Evolutionary conservation across 306 rosid genomes (phyloP).

Genomic region (Cyclanthera cordifolia): DNA sequence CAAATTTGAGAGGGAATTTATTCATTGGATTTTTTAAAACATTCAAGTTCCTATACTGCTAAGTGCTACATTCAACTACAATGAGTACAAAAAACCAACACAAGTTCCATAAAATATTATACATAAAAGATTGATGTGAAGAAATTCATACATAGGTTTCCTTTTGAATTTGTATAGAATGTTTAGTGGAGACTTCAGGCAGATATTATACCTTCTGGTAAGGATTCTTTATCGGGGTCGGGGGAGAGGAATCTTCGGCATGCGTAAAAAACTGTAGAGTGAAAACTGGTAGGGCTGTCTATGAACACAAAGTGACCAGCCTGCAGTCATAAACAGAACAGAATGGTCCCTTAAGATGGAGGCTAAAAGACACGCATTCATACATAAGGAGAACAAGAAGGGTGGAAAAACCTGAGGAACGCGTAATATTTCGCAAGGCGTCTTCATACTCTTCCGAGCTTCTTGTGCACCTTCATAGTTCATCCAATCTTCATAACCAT

Average conservation of each 20-base stretch:
- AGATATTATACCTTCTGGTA: conserved; percentile 57
- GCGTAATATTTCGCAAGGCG: conserved; percentile 83
- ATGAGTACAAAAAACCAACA: background rate
- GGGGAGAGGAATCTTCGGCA: conserved; percentile 66
- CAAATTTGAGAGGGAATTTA: background rate
- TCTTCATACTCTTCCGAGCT: conserved; percentile 80
- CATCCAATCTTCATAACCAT: conserved; percentile 85
- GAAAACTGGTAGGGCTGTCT: conserved; percentile 66
- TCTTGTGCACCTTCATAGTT: conserved; percentile 78
- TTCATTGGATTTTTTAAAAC: background rate
- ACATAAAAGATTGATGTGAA: background rate
- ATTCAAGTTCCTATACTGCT: background rate
- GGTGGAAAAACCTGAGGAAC: conserved; percentile 59
- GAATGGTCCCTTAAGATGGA: background rate
- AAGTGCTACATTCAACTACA: background rate
- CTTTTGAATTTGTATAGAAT: background rate
- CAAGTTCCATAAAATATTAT: background rate
- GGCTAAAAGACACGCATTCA: background rate
- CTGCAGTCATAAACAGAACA: conserved; percentile 30
- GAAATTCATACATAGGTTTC: background rate
- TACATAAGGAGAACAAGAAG: conserved; percentile 14
- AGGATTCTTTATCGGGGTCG: conserved; percentile 36
- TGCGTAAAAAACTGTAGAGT: conserved; percentile 60
- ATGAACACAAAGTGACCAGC: conserved; percentile 84
- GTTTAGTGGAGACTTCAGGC: conserved; percentile 26